A percentile compares a stretch with the other conserved stretches of the same genome.
Evolutionary conservation across 163 green algal genomes (phyloP).

Genomic region (Chloroidium sp.): DNA sequence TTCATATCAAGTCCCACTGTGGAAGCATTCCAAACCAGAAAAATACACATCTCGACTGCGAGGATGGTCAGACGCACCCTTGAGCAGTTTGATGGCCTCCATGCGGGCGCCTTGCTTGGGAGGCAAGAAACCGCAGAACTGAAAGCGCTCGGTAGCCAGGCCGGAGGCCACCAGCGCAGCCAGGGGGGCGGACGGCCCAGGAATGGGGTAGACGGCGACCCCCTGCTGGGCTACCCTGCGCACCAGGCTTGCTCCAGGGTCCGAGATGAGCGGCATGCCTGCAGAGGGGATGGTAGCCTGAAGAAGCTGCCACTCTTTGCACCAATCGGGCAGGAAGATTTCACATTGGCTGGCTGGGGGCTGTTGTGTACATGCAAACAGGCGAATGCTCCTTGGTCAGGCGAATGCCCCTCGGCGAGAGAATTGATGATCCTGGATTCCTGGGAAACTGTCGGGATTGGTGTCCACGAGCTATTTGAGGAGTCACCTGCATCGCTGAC

Average conservation of each 20-base stretch:
- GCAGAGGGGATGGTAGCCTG: neutral
- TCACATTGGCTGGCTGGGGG: too few species aligned
- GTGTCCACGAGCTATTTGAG: too few species aligned
- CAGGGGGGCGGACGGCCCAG: slow-evolving; percentile 65
- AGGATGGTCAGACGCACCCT: too few species aligned
- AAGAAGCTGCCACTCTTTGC: too few species aligned
- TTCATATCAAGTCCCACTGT: too few species aligned
- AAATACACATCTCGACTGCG: too few species aligned
- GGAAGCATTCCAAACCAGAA: too few species aligned
- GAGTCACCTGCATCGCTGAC: slow-evolving; percentile 64
- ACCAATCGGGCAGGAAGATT: too few species aligned
- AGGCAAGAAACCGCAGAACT: slow-evolving; percentile 77
- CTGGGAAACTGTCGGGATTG: too few species aligned
- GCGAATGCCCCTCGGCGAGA: neutral
- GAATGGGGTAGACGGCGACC: slow-evolving; percentile 60
- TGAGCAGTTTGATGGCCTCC: slow-evolving; percentile 36
- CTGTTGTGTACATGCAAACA: too few species aligned
- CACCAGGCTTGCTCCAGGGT: slow-evolving; percentile 67
- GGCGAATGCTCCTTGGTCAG: neutral
- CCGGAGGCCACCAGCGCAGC: slow-evolving; percentile 65
- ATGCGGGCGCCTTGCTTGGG: slow-evolving; percentile 45
- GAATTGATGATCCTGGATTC: too few species aligned
- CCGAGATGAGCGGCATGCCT: slow-evolving; percentile 71
- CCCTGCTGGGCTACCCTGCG: slow-evolving; percentile 37
- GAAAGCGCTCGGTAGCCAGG: slow-evolving; percentile 55